Base-by-base conservation (phyloP, 352 stramenopile species). In the Pythium phragmiticola region DNA sequence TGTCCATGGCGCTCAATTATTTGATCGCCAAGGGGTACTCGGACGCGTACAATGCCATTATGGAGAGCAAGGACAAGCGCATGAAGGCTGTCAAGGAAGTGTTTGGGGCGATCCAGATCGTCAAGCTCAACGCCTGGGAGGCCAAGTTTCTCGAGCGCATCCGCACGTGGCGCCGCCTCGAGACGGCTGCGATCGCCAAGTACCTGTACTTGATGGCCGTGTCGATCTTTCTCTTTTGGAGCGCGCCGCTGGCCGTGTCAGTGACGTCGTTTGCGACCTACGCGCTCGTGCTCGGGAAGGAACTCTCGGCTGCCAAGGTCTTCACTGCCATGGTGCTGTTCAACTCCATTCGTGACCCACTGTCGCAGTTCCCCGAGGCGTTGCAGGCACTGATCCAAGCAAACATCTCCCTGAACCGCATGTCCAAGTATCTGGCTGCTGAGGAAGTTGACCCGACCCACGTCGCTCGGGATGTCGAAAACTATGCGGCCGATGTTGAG, bases 121-220 rank as follows among this genome's bases (percentile, higher is more conserved):
- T 97, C 72, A 98, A 98, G 73, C 92, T 96, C 57, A 95, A 96
- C 69, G 84, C 84, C 12, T 98, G 87, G 87, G 91, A 98, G 57
- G 36, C 56, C 21, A 81, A 84, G 7, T 92, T 95, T 71, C 65
- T 73, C 28, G 83, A 80, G 14, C 77, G 90, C 48, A 82, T 98
- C 19, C 63, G 65, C 17, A 26, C 66, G 34, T 54, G 87, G 13
- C 76, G 91, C 26, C 60, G 76, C n/a, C 75, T 77, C 21, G 90
- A 97, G 65, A 67, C 92, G 28, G 65, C 78, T 12, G 76, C 81
- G 5, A 74, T 96, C 19, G 46, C 57, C 4, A 81, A 70, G 23
- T 82, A 92, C 34, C 74, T 83, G n/a, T 91, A 94, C 60, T 69
- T 87, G 19, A 72, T 78, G 7, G 77, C 75, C 0, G 43, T 90